Conservation (phyloP, 1,139 yeast species). For the Geotrichum fermentans region DNA sequence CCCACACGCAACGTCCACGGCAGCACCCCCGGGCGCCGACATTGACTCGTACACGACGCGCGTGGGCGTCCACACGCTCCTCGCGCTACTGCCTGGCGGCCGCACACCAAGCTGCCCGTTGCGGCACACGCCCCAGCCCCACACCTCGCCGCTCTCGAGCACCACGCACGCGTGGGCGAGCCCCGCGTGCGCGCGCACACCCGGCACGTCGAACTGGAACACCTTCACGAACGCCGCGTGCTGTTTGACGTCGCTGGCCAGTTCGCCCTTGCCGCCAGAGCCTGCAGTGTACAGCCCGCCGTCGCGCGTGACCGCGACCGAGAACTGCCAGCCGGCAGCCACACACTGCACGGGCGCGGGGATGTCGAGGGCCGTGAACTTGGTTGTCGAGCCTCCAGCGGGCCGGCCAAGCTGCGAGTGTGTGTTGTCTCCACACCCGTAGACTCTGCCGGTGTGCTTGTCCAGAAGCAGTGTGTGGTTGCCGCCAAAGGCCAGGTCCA, state of each 20-base stretch:
- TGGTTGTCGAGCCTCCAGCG: not conserved
- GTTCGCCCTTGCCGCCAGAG: constrained; percentile 64
- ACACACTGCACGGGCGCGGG: constrained; percentile 6
- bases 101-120: constrained; percentile 52
- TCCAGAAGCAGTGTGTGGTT: constrained; percentile 70
- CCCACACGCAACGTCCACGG: constrained; percentile 11
- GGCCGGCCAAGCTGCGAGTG: constrained; percentile 52
- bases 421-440: constrained; percentile 56
- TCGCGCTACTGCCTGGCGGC: too few species aligned
- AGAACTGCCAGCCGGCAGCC: constrained; percentile 77
- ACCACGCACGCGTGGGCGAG: constrained; percentile 54
- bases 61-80: not conserved
- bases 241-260: constrained; percentile 29
- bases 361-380: constrained; percentile 7
- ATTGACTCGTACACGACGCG: not conserved
- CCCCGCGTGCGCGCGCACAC: constrained; percentile 44
- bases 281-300: constrained; percentile 55
- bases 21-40: not conserved
- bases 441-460: constrained; percentile 45
- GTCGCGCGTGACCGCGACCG: constrained; percentile 46
- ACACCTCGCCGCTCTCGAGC: constrained; percentile 43
- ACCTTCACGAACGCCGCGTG: constrained; percentile 1
- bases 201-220: constrained; percentile 21
- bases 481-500: constrained; percentile 59
- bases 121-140: constrained; percentile 82